phyloP scores from a whole-genome alignment of 148 eudicot genomes.

The Fagopyrum homotropicum region DNA sequence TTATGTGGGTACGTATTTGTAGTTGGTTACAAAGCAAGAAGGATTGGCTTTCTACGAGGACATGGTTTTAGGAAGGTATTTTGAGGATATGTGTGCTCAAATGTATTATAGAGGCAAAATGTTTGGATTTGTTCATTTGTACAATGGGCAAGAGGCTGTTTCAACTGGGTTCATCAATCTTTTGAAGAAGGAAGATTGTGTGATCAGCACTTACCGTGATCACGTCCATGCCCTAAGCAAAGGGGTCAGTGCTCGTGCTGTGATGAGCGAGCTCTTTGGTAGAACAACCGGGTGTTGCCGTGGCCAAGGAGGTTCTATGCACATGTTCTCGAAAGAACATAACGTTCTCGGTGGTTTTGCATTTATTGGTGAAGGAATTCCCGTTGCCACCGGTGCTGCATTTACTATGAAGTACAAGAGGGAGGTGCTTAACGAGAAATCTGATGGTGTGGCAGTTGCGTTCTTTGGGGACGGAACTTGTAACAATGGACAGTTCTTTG shows the following conservation, averaged over 20 bases:
- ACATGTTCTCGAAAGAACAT: conserved; percentile 62
- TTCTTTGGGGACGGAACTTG: conserved; percentile 92
- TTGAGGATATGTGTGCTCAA: conserved; percentile 97
- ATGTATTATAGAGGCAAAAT: conserved; percentile 94
- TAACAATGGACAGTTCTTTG: conserved; percentile 92
- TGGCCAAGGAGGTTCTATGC: conserved; percentile 93
- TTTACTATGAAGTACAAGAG: conserved; percentile 70
- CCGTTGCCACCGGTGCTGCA: conserved; percentile 58
- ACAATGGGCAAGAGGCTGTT: conserved; percentile 94
- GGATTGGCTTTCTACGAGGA: conserved; percentile 82
- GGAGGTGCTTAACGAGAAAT: conserved; percentile 73
- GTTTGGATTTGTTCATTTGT: conserved; percentile 92
- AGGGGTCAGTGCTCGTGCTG: conserved; percentile 75
- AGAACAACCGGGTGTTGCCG: conserved; percentile 86
- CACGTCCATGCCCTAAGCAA: conserved; percentile 79
- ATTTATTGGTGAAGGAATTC: conserved; percentile 65
- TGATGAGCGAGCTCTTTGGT: conserved; percentile 95
- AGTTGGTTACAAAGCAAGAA: conserved; percentile 88
- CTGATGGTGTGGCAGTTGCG: conserved; percentile 73
- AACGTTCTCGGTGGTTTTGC: conserved; percentile 68
- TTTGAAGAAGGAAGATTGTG: conserved; percentile 59
- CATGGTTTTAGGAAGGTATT: conserved; percentile 68
- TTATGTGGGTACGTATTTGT: conserved; percentile 15
- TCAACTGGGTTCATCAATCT: conserved; percentile 90
- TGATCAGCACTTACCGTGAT: conserved; percentile 76